These are phyloP conservation scores for Botrytis pseudocinerea DNA, from an alignment of 2,329 filamentous ascomycete species.

Conservation along the genomic window DNA sequence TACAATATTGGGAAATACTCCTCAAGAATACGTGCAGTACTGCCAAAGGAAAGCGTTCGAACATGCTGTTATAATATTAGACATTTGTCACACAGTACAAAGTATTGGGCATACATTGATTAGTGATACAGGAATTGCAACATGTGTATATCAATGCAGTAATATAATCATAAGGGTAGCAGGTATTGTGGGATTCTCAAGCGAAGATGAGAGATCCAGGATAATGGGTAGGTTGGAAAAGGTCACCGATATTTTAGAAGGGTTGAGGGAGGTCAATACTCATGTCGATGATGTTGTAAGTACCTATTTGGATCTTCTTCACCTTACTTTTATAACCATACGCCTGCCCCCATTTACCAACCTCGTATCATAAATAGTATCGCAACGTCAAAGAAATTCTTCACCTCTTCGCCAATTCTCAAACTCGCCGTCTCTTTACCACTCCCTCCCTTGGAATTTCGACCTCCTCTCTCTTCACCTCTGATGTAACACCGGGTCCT, in stretches of 20 bases:
- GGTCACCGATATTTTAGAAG: slow-evolving; percentile 11
- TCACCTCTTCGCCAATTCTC: neutral
- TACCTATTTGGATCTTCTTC: neutral
- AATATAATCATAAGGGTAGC: slow-evolving; percentile 17
- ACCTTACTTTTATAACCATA: too few species aligned
- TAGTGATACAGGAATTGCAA: slow-evolving; percentile 18
- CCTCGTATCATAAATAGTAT: neutral
- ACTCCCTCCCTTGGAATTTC: neutral
- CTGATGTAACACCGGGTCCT: neutral
- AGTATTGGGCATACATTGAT: slow-evolving; percentile 21
- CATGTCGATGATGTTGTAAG: slow-evolving; percentile 22
- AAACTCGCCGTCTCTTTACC: slow-evolving; percentile 3
- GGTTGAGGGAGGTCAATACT: slow-evolving; percentile 18
- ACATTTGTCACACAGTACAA: slow-evolving; percentile 20
- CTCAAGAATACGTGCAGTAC: slow-evolving; percentile 14
- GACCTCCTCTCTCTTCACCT: neutral
- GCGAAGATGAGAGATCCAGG: slow-evolving; percentile 8
- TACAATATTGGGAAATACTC: neutral
- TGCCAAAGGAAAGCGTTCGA: slow-evolving; percentile 21
- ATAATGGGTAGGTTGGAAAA: slow-evolving; percentile 7
- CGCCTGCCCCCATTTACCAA: neutral
- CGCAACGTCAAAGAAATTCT: slow-evolving; percentile 18
- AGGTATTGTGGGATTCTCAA: slow-evolving; percentile 14
- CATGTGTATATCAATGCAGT: slow-evolving; percentile 20
- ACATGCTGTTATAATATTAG: slow-evolving; percentile 16